These are phyloP conservation scores for Actinomucor elegans DNA, from an alignment of 371 early-diverging fungal species.

Conservation along the genomic window DNA sequence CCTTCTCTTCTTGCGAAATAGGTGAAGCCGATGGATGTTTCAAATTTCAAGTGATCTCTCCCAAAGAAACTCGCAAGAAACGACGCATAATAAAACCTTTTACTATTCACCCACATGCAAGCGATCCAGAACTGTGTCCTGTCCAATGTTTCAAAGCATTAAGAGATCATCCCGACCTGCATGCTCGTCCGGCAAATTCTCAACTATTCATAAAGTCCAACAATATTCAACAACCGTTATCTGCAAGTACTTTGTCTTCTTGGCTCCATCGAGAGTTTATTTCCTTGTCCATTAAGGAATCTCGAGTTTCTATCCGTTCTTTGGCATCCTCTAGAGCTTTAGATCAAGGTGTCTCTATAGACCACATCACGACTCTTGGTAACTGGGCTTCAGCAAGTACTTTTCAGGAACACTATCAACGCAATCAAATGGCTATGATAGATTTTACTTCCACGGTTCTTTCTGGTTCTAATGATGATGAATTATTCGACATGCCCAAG, in stretches of 20 bases:
- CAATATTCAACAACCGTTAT: not conserved
- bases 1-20: not conserved
- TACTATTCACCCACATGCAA: not conserved
- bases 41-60: not conserved
- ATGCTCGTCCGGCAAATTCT: not conserved
- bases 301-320: constrained; percentile 5
- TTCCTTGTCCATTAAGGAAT: constrained; percentile 1
- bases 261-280: constrained; percentile 7
- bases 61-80: constrained; percentile 7
- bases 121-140: not conserved
- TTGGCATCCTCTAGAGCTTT: constrained; percentile 10
- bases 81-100: constrained; percentile 12
- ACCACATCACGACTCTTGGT: constrained; percentile 9
- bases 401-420: constrained; percentile 8
- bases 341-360: not conserved
- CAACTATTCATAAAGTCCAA: not conserved
- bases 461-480: no score
- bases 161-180: not conserved
- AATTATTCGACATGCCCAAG: no score
- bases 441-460: constrained; percentile 10
- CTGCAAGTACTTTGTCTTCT: not conserved
- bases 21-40: not conserved
- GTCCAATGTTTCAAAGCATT: not conserved
- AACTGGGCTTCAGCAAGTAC: constrained; percentile 5
- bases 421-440: not conserved